Evolutionary conservation across 2,329 filamentous ascomycete species (phyloP), one percentile per base, ranked within the genome.

Genomic region (Arthroderma uncinatum): DNA sequence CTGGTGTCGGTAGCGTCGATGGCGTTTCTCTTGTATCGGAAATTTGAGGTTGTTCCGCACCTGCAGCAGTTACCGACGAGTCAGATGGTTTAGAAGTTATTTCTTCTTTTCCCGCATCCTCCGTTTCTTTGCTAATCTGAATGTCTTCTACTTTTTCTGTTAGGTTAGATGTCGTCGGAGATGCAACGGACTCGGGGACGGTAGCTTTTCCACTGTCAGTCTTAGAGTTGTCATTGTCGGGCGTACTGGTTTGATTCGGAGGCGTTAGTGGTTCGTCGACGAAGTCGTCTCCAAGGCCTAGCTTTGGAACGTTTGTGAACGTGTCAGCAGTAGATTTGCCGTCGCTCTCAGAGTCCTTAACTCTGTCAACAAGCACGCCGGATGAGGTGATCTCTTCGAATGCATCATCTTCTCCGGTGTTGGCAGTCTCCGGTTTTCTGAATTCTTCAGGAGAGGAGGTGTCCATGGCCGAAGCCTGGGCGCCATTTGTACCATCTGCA

Each of bases 351-450:
- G 86, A 82, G 61, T 87, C 82, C 37, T 85, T 86, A 1, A 80
- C 82, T 54, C 88, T 85, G 60, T 91, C 87, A 16, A 82, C 82
- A 64, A 89, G 80, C 59, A 89, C 86, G 30, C 83, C 85, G 48
- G 81, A 80, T 23, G 78, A 76, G 48, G 77, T 77, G 8, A 97
- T 91, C 71, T 95, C 90, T 69, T 98, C 93, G 66, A 96, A 97
- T 0, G 88, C 89, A 67, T 97, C 93, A 62, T 93, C 88, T 62
- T 95, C 89, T 10, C 86, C 25, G 25, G 47, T 14, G n/a, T 33
- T 33, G 25, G 47, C 12, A 5, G 10, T 10, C 8, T 37, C 50
- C 37, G 8, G 3, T 37, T 16, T 53, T 39, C 85, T 14, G 82
- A 83, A 65, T 93, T 94, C 25, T 3, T 50, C 47, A 7, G 25